These are phyloP conservation scores for Vitis hybrid DNA, from an alignment of 177 flowering plant genomes.

Conservation along the genomic window DNA sequence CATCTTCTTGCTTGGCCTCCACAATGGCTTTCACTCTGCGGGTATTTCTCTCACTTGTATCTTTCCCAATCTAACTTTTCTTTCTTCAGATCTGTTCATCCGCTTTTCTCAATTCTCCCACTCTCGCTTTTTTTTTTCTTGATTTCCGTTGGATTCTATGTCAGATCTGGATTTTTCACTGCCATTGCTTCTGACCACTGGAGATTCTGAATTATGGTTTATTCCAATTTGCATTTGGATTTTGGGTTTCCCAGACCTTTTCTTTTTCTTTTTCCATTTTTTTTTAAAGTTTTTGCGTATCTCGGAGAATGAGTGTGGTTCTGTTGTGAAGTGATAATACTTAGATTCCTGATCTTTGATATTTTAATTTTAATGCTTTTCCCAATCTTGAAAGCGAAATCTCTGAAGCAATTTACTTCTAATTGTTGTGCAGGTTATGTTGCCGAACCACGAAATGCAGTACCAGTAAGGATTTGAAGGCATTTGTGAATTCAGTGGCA, in stretches of 20 bases:
- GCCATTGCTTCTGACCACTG: background rate
- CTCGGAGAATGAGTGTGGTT: too few species aligned
- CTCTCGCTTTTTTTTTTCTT: background rate
- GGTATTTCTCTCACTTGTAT: slow-evolving; percentile 20
- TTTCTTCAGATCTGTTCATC: slow-evolving; percentile 2
- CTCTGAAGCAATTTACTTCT: background rate
- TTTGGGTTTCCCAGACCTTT: background rate
- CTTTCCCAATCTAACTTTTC: background rate
- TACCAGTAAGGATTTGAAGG: slow-evolving; percentile 34
- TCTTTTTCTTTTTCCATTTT: too few species aligned
- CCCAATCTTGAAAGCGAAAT: background rate
- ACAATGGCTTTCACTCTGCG: slow-evolving; percentile 56
- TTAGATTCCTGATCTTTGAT: too few species aligned
- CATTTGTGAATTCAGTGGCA: background rate
- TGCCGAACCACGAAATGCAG: slow-evolving; percentile 34
- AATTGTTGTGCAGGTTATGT: slow-evolving; percentile 43
- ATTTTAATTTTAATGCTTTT: background rate
- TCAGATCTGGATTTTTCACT: slow-evolving; percentile 9
- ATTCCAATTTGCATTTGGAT: background rate
- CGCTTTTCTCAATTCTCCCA: background rate
- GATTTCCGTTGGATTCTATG: background rate
- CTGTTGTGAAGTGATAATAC: too few species aligned
- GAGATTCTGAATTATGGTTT: background rate
- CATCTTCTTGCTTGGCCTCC: slow-evolving; percentile 72
- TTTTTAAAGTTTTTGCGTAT: too few species aligned